Evolutionary conservation across 163 green algal species (phyloP).

Genomic region (Scenedesmus sp.): DNA sequence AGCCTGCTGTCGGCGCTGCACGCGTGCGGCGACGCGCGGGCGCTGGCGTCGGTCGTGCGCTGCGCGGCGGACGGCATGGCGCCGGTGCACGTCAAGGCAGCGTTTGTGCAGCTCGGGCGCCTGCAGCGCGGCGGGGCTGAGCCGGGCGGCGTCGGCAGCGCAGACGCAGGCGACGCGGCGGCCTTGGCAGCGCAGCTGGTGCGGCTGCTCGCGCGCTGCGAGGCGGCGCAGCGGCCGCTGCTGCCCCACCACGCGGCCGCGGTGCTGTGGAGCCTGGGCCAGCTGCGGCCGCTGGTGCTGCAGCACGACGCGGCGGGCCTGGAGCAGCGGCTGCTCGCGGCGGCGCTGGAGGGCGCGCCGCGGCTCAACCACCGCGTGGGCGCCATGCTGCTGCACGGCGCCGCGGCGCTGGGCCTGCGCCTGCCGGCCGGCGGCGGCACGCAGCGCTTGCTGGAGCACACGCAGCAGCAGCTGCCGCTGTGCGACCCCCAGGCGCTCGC

Average conservation of each 20-base stretch:
- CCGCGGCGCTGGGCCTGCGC: constrained; percentile 18
- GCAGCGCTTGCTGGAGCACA: neutral
- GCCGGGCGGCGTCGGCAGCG: neutral
- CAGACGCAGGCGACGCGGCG: neutral
- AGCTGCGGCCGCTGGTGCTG: neutral
- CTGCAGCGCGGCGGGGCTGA: neutral
- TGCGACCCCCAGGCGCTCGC: constrained; percentile 19
- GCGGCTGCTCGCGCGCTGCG: constrained; percentile 11
- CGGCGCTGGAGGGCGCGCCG: neutral
- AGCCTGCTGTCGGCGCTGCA: no score
- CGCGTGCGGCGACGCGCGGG: constrained; percentile 4
- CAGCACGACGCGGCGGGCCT: constrained; percentile 3
- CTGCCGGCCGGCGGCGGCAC: neutral
- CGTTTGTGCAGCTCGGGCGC: constrained; percentile 27
- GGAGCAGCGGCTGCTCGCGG: constrained; percentile 23
- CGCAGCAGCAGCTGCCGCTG: neutral
- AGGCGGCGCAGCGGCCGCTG: constrained; percentile 3
- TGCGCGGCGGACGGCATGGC: neutral
- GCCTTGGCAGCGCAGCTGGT: neutral
- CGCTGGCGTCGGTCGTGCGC: neutral
- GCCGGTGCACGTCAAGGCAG: constrained; percentile 1
- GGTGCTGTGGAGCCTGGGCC: constrained; percentile 26
- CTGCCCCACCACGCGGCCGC: constrained; percentile 20
- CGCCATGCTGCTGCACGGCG: constrained; percentile 33
- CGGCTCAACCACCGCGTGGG: constrained; percentile 7